phyloP scores from a whole-genome alignment of 2,329 filamentous ascomycete species.

The Diplodia seriata region DNA sequence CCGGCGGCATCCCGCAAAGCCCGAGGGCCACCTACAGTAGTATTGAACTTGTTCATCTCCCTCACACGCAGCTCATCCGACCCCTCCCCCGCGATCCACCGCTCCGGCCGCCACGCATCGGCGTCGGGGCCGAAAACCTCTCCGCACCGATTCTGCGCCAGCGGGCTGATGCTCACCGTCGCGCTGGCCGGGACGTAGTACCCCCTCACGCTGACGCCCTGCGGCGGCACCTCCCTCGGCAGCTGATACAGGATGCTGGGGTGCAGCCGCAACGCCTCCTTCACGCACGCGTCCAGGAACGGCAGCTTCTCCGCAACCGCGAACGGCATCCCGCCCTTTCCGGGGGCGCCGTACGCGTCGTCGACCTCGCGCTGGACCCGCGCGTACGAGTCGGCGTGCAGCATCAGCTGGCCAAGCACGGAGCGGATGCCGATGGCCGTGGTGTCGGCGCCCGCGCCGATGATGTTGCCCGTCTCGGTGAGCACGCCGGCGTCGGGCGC shows the following conservation, averaged over 20 bases:
- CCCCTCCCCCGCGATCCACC: conserved; percentile 40
- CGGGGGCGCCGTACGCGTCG: neutral
- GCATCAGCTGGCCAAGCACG: conserved; percentile 53
- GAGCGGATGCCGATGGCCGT: conserved; percentile 58
- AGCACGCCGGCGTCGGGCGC: neutral
- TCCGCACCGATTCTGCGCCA: conserved; percentile 51
- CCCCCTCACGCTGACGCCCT: conserved; percentile 47
- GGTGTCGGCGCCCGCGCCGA: conserved; percentile 52
- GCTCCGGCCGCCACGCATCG: conserved; percentile 54
- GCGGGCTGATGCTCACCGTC: conserved; percentile 43
- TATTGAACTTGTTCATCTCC: conserved; percentile 19
- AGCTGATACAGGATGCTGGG: conserved; percentile 54
- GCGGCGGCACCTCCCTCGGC: conserved; percentile 44
- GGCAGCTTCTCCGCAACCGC: conserved; percentile 49
- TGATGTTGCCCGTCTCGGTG: conserved; percentile 32
- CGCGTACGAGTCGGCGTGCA: neutral
- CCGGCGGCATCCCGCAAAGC: too few species aligned
- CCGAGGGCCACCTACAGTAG: neutral
- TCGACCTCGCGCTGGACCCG: neutral
- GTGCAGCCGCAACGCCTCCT: conserved; percentile 62
- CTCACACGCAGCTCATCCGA: neutral
- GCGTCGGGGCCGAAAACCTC: conserved; percentile 54
- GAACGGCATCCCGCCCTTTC: neutral
- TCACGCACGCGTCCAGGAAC: conserved; percentile 62
- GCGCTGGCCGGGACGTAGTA: conserved; percentile 45